Evolutionary conservation across 192 early-diverging fungal genomes (phyloP), one percentile per base, ranked within the genome.

Genomic region (Linnemannia exigua): DNA sequence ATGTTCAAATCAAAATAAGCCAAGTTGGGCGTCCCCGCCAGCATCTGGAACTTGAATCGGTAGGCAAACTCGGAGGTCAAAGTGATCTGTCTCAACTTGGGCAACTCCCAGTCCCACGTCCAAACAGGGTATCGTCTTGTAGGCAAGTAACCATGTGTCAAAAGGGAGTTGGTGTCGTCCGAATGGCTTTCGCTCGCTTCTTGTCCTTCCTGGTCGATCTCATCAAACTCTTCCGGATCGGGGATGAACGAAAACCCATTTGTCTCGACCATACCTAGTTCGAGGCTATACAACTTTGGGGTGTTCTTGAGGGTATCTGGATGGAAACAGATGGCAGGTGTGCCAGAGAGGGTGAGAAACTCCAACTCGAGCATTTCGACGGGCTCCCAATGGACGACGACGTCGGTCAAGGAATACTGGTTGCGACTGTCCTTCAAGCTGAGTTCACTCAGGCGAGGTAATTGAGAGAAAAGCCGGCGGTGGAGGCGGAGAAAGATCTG

Each of bases 101-200:
- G 80, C 2, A 81, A 35, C 51, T 81, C 14, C 80, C 80, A 81
- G 58, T 75, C 69, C 80, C 80, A 81, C 0, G 54, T 71, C 80
- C 80, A 81, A 11, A 22, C 41, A 11, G 46, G 68, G 20, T 37
- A n/a, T 31, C 3, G 73, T 20, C 20, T 63, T 63, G n/a, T n/a
- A n/a, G 1, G 12, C 22, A 25, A 25, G 28, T n/a, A 15, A 9
- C n/a, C n/a, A n/a, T 20, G 52, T 58, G 7, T 58, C n/a, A 17
- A 52, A 28, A 9, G n/a, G n/a, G 52, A 58, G 48, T 37, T 31
- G 52, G 22, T n/a, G 28, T 63, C 12, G 7, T 58, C 54, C 8
- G 0, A 20, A n/a, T 58, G 1, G 5, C n/a, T 8, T 0, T 58
- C n/a, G n/a, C 7, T 20, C 5, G 51, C 16, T 17, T 52, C 51